Evolutionary conservation across 2,329 filamentous ascomycete species (phyloP).

Genomic region (Neocatenulostroma microsporum): DNA sequence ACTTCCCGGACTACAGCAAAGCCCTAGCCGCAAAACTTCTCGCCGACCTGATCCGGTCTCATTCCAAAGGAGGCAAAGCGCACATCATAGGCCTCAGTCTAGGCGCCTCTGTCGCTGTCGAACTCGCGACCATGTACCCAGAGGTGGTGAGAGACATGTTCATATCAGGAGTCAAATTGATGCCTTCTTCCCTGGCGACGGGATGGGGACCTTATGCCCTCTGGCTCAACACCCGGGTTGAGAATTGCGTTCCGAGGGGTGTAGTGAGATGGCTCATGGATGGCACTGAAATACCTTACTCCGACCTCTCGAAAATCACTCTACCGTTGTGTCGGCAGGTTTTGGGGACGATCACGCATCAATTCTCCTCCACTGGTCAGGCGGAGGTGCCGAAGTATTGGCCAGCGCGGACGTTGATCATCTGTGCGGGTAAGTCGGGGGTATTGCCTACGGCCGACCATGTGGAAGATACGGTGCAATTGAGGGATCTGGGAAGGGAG

Average conservation of each 20-base stretch:
- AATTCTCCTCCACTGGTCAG: constrained; percentile 2
- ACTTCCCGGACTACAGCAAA: constrained; percentile 18
- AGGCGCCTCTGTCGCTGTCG: constrained; percentile 19
- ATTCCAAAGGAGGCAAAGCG: constrained; percentile 14
- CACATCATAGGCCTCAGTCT: constrained; percentile 23
- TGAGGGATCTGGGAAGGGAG: constrained; percentile 15
- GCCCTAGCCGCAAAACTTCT: constrained; percentile 14
- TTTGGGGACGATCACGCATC: constrained; percentile 9
- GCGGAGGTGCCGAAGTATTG: constrained; percentile 13
- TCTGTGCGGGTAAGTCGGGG: constrained; percentile 20
- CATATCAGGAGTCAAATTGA: constrained; percentile 14
- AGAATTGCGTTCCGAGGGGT: constrained; percentile 12
- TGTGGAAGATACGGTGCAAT: constrained; percentile 12
- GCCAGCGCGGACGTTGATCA: constrained; percentile 18
- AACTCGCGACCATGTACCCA: constrained; percentile 16
- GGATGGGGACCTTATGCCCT: constrained; percentile 11
- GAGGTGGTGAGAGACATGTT: constrained; percentile 16
- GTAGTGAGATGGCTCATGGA: constrained; percentile 19
- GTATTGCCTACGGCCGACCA: constrained; percentile 20
- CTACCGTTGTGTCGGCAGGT: constrained; percentile 14
- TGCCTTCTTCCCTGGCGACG: constrained; percentile 8
- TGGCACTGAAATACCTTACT: constrained; percentile 14
- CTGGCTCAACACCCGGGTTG: constrained; percentile 13
- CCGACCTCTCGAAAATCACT: constrained; percentile 4
- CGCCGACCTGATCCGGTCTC: constrained; percentile 14